Base-by-base conservation (phyloP, 345 rosid genomes). In the Anastatica hierochuntica region DNA sequence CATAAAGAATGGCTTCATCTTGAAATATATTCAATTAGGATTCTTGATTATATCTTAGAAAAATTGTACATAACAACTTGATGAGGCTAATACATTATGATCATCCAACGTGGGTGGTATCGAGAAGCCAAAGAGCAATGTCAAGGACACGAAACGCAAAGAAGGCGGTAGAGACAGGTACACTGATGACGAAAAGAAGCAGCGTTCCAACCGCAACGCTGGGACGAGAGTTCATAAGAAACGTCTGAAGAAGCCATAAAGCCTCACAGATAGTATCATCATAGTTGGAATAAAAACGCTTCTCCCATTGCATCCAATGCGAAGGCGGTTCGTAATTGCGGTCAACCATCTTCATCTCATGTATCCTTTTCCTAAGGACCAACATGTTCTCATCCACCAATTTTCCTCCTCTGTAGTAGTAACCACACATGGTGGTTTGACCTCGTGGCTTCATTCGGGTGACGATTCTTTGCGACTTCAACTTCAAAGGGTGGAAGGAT, bases 271-370 rank as follows among this genome's bases (percentile, higher is more conserved):
- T 68, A 3, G 60, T 43, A 1, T 78, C 69, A 49, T 80, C 76
- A 21, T 80, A 85, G 40, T 57, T 53, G 7, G 68, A 53, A 11
- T 70, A 79, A 5, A 43, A 73, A 15, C 66, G 81, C 26, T 83
- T 80, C 72, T 85, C 88, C 88, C 88, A 85, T 0, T 72, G 76
- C 78, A 73, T 76, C 95, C 95, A 80, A 11, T 77, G 63, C 0
- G 64, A 33, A 3, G 84, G 84, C 4, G 88, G 79, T 63, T 80
- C 79, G 20, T 77, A 74, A 56, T 76, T 79, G 11, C 77, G 68
- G 62, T 86, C 90, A 30, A 49, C 55, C 85, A 73, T 72, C 75
- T 82, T 77, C 77, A 70, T 66, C 71, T 77, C 83, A 2, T 71
- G 83, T 39, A 82, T 77, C 10, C 83, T 67, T 43, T 73, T 77